Percentiles rank a stretch among this genome's conserved stretches.
Evolutionary conservation across 1,284 basidiomycete species (phyloP).

Genomic region (Porodaedalea pini): DNA sequence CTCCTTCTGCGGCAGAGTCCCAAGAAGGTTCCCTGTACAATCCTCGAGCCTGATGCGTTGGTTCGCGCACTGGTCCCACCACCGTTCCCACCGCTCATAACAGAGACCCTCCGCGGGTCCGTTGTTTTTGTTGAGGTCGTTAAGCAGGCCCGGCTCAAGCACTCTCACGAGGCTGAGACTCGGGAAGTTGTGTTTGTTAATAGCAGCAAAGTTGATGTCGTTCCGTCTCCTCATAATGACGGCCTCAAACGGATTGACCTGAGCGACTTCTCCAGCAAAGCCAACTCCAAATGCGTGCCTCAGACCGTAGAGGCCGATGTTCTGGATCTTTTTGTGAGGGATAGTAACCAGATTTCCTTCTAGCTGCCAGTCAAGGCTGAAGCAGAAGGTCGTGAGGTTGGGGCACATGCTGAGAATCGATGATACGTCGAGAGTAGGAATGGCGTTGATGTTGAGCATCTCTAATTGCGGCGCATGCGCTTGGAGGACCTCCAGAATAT

Average conservation of each 20-base stretch:
- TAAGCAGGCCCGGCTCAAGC: conserved; percentile 50
- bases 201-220: conserved; percentile 58
- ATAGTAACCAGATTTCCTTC: conserved; percentile 39
- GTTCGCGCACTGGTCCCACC: conserved; percentile 52
- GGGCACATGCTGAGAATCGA: conserved; percentile 61
- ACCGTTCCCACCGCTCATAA: conserved; percentile 62
- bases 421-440: conserved; percentile 50
- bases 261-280: conserved; percentile 37
- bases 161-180: conserved; percentile 53
- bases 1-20: conserved; percentile 48
- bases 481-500: conserved; percentile 53
- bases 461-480: conserved; percentile 53
- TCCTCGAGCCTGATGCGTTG: conserved; percentile 58
- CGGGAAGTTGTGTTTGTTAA: conserved; percentile 57
- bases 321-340: conserved; percentile 54
- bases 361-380: conserved; percentile 69
- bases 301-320: conserved; percentile 67
- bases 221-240: conserved; percentile 53
- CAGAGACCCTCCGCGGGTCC: conserved; percentile 42
- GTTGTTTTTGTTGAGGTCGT: conserved; percentile 51
- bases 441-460: conserved; percentile 61
- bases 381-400: conserved; percentile 53
- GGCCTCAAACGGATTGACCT: conserved; percentile 41
- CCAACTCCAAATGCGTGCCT: conserved; percentile 66
- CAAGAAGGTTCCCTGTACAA: conserved; percentile 58